These are phyloP conservation scores for Primulina huaijiensis DNA, from an alignment of 257 asterid genomes.

Conservation along the genomic window DNA sequence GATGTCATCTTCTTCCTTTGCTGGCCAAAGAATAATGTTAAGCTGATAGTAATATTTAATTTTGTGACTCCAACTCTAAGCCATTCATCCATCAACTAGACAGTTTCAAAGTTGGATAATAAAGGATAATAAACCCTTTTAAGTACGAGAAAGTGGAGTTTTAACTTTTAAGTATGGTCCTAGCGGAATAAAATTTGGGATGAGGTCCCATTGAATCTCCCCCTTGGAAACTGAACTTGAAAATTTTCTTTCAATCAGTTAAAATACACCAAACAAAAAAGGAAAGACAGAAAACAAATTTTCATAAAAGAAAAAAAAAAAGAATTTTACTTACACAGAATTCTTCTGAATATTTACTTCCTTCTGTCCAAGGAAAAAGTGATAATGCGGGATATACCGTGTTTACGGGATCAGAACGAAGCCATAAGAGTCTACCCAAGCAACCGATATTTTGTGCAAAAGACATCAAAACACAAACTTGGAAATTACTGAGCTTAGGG, in stretches of 20 bases:
- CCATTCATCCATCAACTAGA: not conserved
- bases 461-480: not conserved
- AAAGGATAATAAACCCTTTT: not conserved
- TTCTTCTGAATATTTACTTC: not conserved
- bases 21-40: not conserved
- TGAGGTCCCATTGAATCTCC: too few relatives aligned
- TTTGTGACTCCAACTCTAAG: not conserved
- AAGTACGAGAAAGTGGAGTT: not conserved
- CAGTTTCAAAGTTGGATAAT: not conserved
- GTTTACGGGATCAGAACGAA: not conserved
- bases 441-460: not conserved
- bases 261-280: not conserved
- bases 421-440: not conserved
- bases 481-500: not conserved
- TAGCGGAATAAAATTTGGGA: too few relatives aligned
- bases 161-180: not conserved
- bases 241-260: not conserved
- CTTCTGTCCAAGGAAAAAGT: not conserved
- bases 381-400: not conserved
- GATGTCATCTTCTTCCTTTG: constrained; percentile 46
- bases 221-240: not conserved
- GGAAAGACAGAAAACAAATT: too few relatives aligned
- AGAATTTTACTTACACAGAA: too few relatives aligned
- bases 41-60: not conserved
- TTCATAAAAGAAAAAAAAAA: not conserved